Evolutionary conservation across 441 rosid species (phyloP), one percentile per base, ranked within the genome.

Genomic region (Erodium moschatum): DNA sequence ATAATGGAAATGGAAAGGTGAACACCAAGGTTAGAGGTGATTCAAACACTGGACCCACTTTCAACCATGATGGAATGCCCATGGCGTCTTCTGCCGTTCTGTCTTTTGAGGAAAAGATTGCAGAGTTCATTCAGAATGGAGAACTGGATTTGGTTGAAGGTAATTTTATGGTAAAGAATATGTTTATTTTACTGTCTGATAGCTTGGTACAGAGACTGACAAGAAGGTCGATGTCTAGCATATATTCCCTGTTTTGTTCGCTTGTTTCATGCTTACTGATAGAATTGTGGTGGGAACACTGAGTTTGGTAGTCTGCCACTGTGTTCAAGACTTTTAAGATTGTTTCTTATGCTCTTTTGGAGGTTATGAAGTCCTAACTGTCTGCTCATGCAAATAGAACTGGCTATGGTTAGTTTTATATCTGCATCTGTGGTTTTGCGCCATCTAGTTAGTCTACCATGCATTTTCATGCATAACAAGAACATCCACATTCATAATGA

Each of bases 61-160:
- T 44, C 50, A 44, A 44, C 8, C 11, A 69, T 69, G 64, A n/a
- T 78, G 24, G 66, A 67, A 65, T 44, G 65, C 69, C 70, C 67
- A 62, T 40, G 66, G 71, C 69, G 71, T 38, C 82, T 68, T 73
- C 75, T 64, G 72, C 72, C 54, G 68, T 58, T 74, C 72, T 79
- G 77, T 82, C 77, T 50, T 67, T 86, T 80, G 85, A 85, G 73
- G 89, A 83, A 72, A 85, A 80, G 72, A 83, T 82, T 76, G 72
- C 82, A 66, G 85, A 74, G 40, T 89, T 90, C 77, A 79, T 90
- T 73, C 88, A 83, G 69, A 75, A 76, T 68, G 96, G 92, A 66
- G 83, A 81, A 60, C 83, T 90, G 74, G 96, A 89, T 68, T 70
- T 73, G 67, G 61, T 80, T 62, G 91, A 85, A 69, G 83, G 97